Percentiles rank a stretch among this genome's conserved stretches.
Conservation (phyloP, 1,139 yeast genomes). For the Trichomonascaceae sp. region DNA sequence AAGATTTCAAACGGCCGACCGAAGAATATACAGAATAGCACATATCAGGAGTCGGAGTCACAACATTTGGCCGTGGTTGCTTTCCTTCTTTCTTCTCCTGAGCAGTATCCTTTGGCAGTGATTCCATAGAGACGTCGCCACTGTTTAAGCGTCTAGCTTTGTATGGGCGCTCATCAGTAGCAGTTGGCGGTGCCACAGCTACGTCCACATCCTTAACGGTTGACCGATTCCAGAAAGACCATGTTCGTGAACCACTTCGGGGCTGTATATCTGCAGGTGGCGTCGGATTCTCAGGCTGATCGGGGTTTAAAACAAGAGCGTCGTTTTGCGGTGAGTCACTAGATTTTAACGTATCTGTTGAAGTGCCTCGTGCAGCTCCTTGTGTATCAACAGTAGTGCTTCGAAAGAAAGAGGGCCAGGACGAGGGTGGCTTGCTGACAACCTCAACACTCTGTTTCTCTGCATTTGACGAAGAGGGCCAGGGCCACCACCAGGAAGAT, state of each 20-base stretch:
- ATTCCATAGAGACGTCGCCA: constrained; percentile 1
- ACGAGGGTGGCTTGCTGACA: not conserved
- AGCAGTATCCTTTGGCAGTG: not conserved
- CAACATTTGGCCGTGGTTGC: constrained; percentile 25
- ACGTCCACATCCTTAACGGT: constrained; percentile 28
- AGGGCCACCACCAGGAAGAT: constrained; percentile 4
- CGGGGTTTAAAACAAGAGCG: not conserved
- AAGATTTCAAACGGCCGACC: constrained; percentile 17
- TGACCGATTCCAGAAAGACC: constrained; percentile 33
- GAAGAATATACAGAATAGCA: constrained; percentile 25
- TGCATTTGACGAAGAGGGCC: not conserved
- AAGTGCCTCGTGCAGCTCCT: not conserved
- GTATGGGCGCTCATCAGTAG: constrained; percentile 31
- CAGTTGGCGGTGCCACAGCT: constrained; percentile 35
- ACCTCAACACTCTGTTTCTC: not conserved
- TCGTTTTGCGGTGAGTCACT: not conserved
- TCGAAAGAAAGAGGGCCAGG: not conserved
- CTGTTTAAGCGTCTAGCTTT: constrained; percentile 16
- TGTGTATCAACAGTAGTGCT: not conserved
- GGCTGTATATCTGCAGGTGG: not conserved
- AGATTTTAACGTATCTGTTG: not conserved
- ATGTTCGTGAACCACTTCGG: constrained; percentile 17
- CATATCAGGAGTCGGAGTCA: constrained; percentile 27
- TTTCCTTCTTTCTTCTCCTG: constrained; percentile 11
- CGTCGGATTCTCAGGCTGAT: not conserved